Percentiles rank a stretch among this genome's conserved stretches.
Evolutionary conservation across 2,329 filamentous ascomycete genomes (phyloP).

Genomic region (Beauveria sp.): DNA sequence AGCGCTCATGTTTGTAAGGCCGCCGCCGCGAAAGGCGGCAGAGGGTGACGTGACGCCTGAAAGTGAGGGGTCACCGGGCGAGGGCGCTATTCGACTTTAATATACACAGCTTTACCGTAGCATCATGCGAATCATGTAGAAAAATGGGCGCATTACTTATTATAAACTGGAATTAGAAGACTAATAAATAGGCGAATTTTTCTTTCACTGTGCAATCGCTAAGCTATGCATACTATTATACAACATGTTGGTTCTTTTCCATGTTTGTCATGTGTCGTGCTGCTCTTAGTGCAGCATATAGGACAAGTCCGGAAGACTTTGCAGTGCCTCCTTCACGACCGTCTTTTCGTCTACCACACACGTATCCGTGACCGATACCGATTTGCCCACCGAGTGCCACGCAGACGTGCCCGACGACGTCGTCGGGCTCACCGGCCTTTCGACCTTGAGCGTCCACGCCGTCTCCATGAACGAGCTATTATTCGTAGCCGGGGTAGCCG

Average conservation of each 20-base stretch:
- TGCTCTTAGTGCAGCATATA: conserved; percentile 11
- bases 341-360: background rate
- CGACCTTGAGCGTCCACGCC: background rate
- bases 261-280: background rate
- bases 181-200: background rate
- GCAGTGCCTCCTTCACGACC: background rate
- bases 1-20: conserved; percentile 24
- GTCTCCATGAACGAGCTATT: background rate
- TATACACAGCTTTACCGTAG: background rate
- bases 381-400: background rate
- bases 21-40: conserved; percentile 17
- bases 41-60: conserved; percentile 14
- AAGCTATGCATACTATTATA: conserved; percentile 1
- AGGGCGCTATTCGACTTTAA: conserved; percentile 8
- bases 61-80: conserved; percentile 14
- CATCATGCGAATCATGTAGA: background rate
- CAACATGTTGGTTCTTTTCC: background rate
- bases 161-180: background rate
- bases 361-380: background rate
- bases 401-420: background rate
- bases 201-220: background rate
- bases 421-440: background rate
- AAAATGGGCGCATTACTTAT: background rate
- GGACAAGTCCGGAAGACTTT: conserved; percentile 9
- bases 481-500: background rate